Percentiles rank a stretch among this genome's conserved stretches.
phyloP scores from a whole-genome alignment of 108 stramenopile genomes.

The Cyclostephanos tholiformis region DNA sequence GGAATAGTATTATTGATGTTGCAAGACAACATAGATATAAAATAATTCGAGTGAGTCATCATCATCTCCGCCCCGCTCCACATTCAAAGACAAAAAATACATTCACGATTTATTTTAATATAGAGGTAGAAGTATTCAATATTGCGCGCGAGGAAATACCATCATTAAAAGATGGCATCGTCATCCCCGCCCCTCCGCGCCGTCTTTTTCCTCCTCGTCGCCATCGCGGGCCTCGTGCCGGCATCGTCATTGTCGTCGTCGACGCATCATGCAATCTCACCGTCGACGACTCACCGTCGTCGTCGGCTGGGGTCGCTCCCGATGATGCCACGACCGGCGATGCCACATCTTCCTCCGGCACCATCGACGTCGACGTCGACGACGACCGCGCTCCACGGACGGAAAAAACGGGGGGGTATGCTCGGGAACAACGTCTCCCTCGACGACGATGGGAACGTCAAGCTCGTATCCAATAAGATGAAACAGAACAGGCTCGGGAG shows the following conservation, averaged over 20 bases:
- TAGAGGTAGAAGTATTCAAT: no score
- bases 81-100: no score
- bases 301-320: no score
- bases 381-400: conserved; percentile 23
- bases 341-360: neutral
- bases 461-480: conserved; percentile 37
- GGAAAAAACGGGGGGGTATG: conserved; percentile 38
- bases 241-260: neutral
- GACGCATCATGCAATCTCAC: neutral
- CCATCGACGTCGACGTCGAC: neutral
- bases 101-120: no score
- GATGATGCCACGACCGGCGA: no score
- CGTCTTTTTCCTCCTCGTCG: neutral
- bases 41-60: no score
- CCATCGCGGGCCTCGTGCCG: neutral
- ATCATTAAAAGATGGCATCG: neutral
- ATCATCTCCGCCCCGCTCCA: no score
- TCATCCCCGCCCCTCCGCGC: neutral
- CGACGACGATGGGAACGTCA: conserved; percentile 38
- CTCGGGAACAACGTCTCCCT: conserved; percentile 41
- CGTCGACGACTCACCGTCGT: neutral
- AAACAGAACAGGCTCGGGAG: conserved; percentile 35
- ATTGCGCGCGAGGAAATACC: no score
- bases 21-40: no score
- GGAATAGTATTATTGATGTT: no score